Evolutionary conservation across 257 asterid genomes (phyloP), one percentile per base, ranked within the genome.

Genomic region (Buddleja alternifolia): DNA sequence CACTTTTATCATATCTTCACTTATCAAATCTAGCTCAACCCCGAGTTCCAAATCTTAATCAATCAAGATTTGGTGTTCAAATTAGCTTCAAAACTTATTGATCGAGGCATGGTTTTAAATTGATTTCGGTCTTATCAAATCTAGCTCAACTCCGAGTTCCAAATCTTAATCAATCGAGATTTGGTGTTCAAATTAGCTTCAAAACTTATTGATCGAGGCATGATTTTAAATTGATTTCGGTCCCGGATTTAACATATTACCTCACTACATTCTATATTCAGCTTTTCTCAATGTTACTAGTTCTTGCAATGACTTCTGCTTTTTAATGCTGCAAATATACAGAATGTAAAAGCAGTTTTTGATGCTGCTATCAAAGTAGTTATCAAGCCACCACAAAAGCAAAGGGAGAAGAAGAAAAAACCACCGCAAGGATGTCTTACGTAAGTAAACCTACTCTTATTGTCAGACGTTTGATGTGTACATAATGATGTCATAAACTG

Each of bases 311-410:
- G 66, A 62, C 64, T 45, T 73, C 42, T 60, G 10, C 34, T 25
- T 29, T 48, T 53, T 24, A 68, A 64, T 64, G 60, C 60, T 64
- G 60, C 60, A 32, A 29, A 60, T 46, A 11, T 73, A 65, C 82
- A 87, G 90, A 88, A 85, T 69, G 88, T 88, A 63, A 88, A 88
- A 75, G 87, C 84, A 37, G 92, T 85, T 45, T 88, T 88, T 62
- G 95, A 88, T 78, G 89, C 92, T 72, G 88, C 95, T 56, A 83
- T 88, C 73, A 83, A 67, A 73, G 90, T 83, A 47, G 95, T 88
- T 23, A 79, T 85, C 80, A 83, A 85, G 77, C 92, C 95, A 62
- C 90, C 92, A 53, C 88, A 81, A 46, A 85, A 81, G 79, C 88
- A 81, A 70, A 80, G 71, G 78, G 86, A 83, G 80, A 83, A 85